Evolutionary conservation across 2,329 filamentous ascomycete genomes (phyloP), one percentile per base, ranked within the genome.

Genomic region (Chrysosporium keratinophilum): DNA sequence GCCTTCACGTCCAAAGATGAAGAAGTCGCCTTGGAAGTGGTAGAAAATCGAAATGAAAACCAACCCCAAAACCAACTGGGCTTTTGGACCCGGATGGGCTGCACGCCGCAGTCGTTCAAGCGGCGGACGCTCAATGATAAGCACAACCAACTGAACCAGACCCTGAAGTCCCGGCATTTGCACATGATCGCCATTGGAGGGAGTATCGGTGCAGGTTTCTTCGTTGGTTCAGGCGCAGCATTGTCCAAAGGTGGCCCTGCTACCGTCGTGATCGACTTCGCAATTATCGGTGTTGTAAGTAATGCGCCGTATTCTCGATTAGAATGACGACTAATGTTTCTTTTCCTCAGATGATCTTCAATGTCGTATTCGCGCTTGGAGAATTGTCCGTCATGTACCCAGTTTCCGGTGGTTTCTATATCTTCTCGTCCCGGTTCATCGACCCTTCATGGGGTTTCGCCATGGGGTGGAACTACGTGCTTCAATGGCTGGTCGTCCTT

Each of bases 401-500:
- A 0, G 75, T 83, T 56, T 80, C 80, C 55, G 81, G 81, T 43
- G 79, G 78, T 57, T 82, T 83, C 67, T 81, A 77, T 64, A 76
- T 75, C 14, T 82, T 82, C 59, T 73, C 78, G 42, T 73, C 77
- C 46, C 77, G 79, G 51, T 83, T 83, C 59, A 69, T 83, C 56
- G 80, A 82, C 58, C 80, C 80, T 28, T 74, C 79, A 14, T 78
- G 76, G 70, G 71, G 70, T 1, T 73, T 74, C 50, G 70, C 70
- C 19, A 70, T 73, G 63, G 71, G 70, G 12, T 73, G 70, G 70
- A 68, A 72, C 54, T 93, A 95, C 65, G 87, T 86, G 3, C 69
- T 95, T 59, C 84, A 89, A 68, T 95, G 89, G 88, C 76, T 93
- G 1, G 78, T 87, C 40, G 81, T 90, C 0, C 69, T 95, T 20